phyloP scores from a whole-genome alignment of 2,329 filamentous ascomycete species.

The Clonostachys sp. region DNA sequence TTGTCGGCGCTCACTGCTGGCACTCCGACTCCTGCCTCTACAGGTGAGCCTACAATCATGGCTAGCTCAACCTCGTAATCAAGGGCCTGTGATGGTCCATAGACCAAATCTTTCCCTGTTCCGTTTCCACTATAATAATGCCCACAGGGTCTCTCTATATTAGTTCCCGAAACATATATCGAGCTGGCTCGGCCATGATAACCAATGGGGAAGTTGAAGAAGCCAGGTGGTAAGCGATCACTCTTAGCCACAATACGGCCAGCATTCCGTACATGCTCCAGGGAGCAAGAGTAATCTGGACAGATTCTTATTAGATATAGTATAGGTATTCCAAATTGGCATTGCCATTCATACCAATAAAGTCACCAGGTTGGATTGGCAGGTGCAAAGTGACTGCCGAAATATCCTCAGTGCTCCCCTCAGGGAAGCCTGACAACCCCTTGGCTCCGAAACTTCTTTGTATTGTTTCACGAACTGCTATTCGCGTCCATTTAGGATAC shows the following conservation, averaged over 20 bases:
- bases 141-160: too few species aligned
- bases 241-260: conserved; percentile 30
- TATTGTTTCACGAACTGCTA: too few species aligned
- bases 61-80: conserved; percentile 79
- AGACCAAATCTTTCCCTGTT: conserved; percentile 28
- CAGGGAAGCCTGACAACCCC: too few species aligned
- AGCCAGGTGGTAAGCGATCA: conserved; percentile 33
- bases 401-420: too few species aligned
- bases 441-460: too few species aligned
- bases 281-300: conserved; percentile 49
- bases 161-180: conserved; percentile 4
- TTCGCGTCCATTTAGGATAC: too few species aligned
- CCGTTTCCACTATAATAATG: too few species aligned
- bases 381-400: too few species aligned
- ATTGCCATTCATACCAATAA: too few species aligned
- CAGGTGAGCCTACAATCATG: conserved; percentile 65
- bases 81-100: conserved; percentile 54
- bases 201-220: conserved; percentile 42
- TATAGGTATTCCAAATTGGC: too few species aligned
- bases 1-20: conserved; percentile 61
- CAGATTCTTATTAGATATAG: conserved; percentile 4
- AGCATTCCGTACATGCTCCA: conserved; percentile 48
- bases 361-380: too few species aligned
- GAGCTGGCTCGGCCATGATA: conserved; percentile 52
- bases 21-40: conserved; percentile 63